Base-by-base conservation (phyloP, 805 yeast species). In the Yarrowia sp. region DNA sequence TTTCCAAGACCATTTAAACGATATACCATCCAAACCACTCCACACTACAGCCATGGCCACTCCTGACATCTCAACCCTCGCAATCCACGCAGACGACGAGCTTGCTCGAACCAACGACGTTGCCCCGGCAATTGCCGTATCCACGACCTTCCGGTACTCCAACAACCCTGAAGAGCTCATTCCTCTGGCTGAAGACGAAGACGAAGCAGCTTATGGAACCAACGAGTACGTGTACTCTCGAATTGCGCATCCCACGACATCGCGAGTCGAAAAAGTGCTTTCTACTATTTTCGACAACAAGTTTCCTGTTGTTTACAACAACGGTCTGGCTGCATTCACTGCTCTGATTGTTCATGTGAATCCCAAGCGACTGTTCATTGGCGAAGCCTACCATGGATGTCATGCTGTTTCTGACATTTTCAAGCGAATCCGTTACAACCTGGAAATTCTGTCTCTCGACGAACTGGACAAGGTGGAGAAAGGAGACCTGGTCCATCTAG, bases 311-410 rank as follows among this genome's bases (percentile, higher is more conserved):
- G 81, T 84, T 0, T 93, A 91, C 73, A 82, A 85, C 49, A 86
- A 92, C 0, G 98, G 98, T 0, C 75, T 91, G 32, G 80, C 91
- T 56, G 96, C 98, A 0, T 90, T 89, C 73, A 83, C 81, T 70
- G 98, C 91, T 0, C 83, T 88, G 2, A 75, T 92, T 73, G 83
- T 87, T 36, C 81, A 85, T 68, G 81, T 78, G 69, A 86, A 88
- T 69, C 98, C 98, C 0, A 88, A 87, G 70, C 80, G 80, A 16
- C 75, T 92, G 30, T 88, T 90, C 30, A 82, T 90, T 69, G 95
- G 89, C 4, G 84, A 87, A 36, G 90, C 93, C 6, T 92, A 92
- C 74, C 96, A 89, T 72, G 98, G 98, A 3, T 84, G 88, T 68
- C 89, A 84, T 66, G 90, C 89, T 7, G 85, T 90, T 65, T 83